These are phyloP conservation scores for Pythium diclinum DNA, from an alignment of 352 stramenopile genomes.

Conservation along the genomic window DNA sequence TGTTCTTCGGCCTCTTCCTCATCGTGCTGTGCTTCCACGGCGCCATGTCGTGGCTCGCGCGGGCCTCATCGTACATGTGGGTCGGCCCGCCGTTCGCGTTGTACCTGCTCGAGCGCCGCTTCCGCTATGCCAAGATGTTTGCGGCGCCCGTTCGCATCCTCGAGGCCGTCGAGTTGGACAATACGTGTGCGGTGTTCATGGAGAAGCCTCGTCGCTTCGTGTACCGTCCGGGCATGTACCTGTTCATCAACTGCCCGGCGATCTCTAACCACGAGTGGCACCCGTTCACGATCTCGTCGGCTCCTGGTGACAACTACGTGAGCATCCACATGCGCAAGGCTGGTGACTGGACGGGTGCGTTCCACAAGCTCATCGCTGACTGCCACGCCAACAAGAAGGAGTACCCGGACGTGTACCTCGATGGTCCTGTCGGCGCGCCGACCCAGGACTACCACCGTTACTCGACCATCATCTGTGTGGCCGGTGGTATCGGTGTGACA, in stretches of 20 bases:
- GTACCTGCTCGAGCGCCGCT: conserved; percentile 70
- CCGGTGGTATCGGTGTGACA: conserved; percentile 77
- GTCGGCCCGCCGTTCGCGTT: conserved; percentile 59
- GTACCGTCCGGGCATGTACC: conserved; percentile 82
- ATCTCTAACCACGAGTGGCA: conserved; percentile 88
- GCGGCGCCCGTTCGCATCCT: conserved; percentile 58
- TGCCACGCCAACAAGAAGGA: conserved; percentile 59
- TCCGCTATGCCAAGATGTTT: conserved; percentile 73
- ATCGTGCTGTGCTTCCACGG: conserved; percentile 64
- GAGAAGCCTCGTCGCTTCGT: conserved; percentile 72
- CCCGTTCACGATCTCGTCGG: conserved; percentile 90
- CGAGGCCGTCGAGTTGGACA: conserved; percentile 60
- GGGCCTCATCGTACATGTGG: conserved; percentile 58
- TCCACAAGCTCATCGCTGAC: conserved; percentile 56
- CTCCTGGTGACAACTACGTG: conserved; percentile 78
- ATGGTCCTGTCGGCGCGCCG: conserved; percentile 69
- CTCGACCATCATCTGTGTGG: conserved; percentile 73
- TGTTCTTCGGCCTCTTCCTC: conserved; percentile 72
- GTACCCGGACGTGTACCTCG: conserved; percentile 71
- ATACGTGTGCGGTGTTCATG: conserved; percentile 72
- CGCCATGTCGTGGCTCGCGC: conserved; percentile 59
- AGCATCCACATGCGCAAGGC: conserved; percentile 75
- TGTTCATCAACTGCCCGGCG: conserved; percentile 83
- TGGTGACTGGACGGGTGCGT: conserved; percentile 69
- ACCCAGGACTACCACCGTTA: conserved; percentile 77